Evolutionary conservation across 1,284 basidiomycete species (phyloP).

Genomic region (Paramarasmius palmivorus): DNA sequence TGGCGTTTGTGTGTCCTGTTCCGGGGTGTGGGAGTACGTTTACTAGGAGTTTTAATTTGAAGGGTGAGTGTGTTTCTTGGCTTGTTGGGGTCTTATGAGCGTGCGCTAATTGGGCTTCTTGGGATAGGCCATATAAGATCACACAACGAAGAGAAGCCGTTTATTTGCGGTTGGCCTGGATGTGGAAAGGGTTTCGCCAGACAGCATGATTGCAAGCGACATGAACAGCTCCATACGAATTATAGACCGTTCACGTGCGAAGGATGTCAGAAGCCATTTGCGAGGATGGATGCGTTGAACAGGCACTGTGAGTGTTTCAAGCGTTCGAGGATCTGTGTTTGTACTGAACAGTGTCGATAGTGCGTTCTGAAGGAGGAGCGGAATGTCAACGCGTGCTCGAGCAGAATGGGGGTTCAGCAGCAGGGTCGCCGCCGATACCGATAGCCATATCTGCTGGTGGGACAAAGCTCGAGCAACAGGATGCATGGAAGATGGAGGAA

Average conservation of each 20-base stretch:
- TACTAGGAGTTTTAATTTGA: conserved; percentile 70
- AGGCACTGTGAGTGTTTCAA: conserved; percentile 61
- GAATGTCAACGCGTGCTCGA: conserved; percentile 24
- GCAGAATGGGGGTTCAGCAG: conserved; percentile 11
- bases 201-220: no score
- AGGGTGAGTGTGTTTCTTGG: not conserved
- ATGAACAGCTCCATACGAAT: conserved; percentile 75
- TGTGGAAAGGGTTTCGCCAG: no score
- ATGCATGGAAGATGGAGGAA: conserved; percentile 7
- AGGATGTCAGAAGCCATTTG: conserved; percentile 78
- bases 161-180: no score
- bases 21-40: conserved; percentile 81
- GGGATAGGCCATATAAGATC: not conserved
- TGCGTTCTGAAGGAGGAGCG: no score
- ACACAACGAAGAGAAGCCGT: no score
- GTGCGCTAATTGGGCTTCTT: not conserved
- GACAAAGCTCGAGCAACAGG: not conserved
- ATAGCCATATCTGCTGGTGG: conserved; percentile 3
- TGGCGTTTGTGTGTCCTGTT: conserved; percentile 72
- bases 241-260: conserved; percentile 77
- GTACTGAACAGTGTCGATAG: no score
- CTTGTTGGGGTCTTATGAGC: not conserved
- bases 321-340: no score
- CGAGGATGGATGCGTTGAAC: conserved; percentile 78
- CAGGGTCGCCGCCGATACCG: conserved; percentile 11